Percentiles rank a stretch among this genome's conserved stretches.
These are phyloP conservation scores for Zygosaccharomyces sapae DNA, from an alignment of 1,139 yeast species.

Conservation along the genomic window DNA sequence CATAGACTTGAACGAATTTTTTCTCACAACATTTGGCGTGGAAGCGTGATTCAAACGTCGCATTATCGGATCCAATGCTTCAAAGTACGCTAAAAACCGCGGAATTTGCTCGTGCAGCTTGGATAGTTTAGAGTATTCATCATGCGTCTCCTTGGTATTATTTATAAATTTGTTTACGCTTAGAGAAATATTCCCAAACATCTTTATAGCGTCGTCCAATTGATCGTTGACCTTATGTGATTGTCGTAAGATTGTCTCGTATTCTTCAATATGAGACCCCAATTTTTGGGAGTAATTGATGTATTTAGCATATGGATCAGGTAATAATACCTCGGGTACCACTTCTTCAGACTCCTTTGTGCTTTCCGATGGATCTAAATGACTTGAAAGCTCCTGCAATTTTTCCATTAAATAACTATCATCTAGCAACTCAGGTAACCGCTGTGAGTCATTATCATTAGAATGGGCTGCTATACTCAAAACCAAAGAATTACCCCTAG, in stretches of 20 bases:
- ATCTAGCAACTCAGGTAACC: constrained; percentile 23
- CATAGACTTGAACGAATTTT: constrained; percentile 50
- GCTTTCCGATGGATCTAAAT: constrained; percentile 8
- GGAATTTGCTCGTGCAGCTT: constrained; percentile 48
- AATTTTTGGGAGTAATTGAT: constrained; percentile 22
- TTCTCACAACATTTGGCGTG: constrained; percentile 53
- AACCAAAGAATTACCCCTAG: constrained; percentile 30
- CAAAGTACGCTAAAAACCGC: constrained; percentile 56
- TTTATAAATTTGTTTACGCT: constrained; percentile 22
- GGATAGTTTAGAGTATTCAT: constrained; percentile 47
- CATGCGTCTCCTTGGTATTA: constrained; percentile 44
- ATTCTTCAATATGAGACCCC: constrained; percentile 21
- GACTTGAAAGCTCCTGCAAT: constrained; percentile 23
- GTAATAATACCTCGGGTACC: background rate
- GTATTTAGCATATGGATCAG: constrained; percentile 17
- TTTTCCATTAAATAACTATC: constrained; percentile 27
- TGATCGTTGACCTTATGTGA: constrained; percentile 21
- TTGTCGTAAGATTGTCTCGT: constrained; percentile 22
- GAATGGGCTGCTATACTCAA: constrained; percentile 29
- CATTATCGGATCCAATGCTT: constrained; percentile 65
- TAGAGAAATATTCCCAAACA: constrained; percentile 21
- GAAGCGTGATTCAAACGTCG: constrained; percentile 56
- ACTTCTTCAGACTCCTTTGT: background rate
- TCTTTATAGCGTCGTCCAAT: constrained; percentile 17
- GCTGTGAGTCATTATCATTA: constrained; percentile 10